A percentile compares a stretch with the other conserved stretches of the same genome.
phyloP scores from a whole-genome alignment of 805 yeast species.

The Hanseniaspora lindneri region DNA sequence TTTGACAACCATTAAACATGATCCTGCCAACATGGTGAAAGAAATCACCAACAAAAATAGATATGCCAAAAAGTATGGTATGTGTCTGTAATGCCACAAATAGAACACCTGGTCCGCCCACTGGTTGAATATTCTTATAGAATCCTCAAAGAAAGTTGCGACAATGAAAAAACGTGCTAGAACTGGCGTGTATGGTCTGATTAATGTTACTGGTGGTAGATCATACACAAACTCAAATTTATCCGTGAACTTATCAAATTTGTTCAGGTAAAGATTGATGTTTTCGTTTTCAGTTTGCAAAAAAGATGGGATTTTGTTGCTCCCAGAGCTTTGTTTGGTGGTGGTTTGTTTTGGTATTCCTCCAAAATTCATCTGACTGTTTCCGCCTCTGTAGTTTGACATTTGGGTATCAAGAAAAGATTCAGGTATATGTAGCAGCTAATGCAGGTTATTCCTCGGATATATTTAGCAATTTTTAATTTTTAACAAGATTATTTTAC shows the following conservation, averaged over 20 bases:
- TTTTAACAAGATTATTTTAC: too few species aligned
- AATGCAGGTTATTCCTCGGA: too few species aligned
- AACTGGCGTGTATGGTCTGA: slow-evolving; percentile 70
- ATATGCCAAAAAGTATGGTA: slow-evolving; percentile 67
- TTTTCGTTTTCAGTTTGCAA: slow-evolving; percentile 14
- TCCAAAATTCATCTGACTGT: slow-evolving; percentile 8
- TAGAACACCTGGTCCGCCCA: slow-evolving; percentile 87
- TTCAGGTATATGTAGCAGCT: background rate
- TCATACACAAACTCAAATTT: slow-evolving; percentile 45
- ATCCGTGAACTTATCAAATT: slow-evolving; percentile 40
- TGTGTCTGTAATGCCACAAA: slow-evolving; percentile 64
- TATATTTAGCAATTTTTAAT: too few species aligned
- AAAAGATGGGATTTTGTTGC: slow-evolving; percentile 5
- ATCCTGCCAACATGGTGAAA: slow-evolving; percentile 57
- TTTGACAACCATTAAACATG: slow-evolving; percentile 50
- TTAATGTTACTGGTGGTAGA: slow-evolving; percentile 34
- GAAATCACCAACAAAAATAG: slow-evolving; percentile 56
- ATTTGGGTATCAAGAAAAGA: background rate
- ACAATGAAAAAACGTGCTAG: slow-evolving; percentile 84
- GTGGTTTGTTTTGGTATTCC: slow-evolving; percentile 4
- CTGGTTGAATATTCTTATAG: slow-evolving; percentile 69
- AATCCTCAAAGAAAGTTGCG: slow-evolving; percentile 86
- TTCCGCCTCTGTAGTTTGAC: slow-evolving; percentile 16
- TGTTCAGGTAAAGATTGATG: slow-evolving; percentile 6
- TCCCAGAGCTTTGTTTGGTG: slow-evolving; percentile 3